Base-by-base conservation (phyloP, 129 eudicot species). In the Flaveria brownii region DNA sequence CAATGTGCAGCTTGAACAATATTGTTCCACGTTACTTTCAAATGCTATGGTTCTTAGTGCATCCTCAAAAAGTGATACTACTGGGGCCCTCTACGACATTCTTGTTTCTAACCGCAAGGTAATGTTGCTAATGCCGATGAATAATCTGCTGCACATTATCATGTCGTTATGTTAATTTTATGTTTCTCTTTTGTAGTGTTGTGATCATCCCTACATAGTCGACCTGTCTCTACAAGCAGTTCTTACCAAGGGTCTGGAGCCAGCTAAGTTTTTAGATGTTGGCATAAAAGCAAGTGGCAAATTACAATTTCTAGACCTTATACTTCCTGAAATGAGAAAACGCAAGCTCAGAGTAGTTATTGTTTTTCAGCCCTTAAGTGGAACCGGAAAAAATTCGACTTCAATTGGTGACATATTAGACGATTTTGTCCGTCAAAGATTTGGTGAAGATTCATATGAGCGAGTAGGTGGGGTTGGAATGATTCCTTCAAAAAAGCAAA, bases 231-330 rank as follows among this genome's bases (percentile, higher is more conserved):
- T 95, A 43, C 97, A 89, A 76, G 64, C 42, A 11, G 73, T 54
- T 20, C 78, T 91, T 17, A 85, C 84, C 36, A 76, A 86, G 78
- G 87, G 64, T 77, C 66, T 83, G 69, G 82, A 87, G n/a, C 70
- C 46, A 1, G 65, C 47, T 14, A 85, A 82, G 49, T 45, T 80
- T 74, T 57, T 88, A 84, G 93, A 89, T 22, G 71, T 91, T 75
- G 98, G 93, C 62, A 85, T 89, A 69, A 85, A 84, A 83, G 99
- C 97, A 74, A 89, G 99, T 75, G 97, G 96, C 41, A 95, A 95
- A 74, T 76, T 95, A 64, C 85, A 86, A 76, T 85, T 91, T 77
- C 91, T 95, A 57, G 96, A 91, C 60, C 51, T 60, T 42, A 83
- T 95, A 33, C 95, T 95, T n/a, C 82, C 88, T 3, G 87, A 87